Evolutionary conservation across 495 filamentous ascomycete genomes (phyloP), one percentile per base, ranked within the genome.

Genomic region (Parmelia sp.): DNA sequence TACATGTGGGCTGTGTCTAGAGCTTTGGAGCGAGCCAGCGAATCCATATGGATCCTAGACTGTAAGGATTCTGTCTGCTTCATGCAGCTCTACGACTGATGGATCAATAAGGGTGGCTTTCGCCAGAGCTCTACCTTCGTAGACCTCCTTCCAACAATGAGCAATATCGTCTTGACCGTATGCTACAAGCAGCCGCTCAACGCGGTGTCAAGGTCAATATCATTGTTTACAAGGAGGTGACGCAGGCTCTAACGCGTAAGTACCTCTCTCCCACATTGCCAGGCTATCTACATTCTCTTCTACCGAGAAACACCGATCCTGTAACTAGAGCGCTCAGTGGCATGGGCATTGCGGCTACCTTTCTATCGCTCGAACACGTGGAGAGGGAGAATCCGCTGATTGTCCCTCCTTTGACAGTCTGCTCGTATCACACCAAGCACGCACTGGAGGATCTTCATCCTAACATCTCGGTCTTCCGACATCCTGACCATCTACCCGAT

Each of bases 181-280:
- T 97, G 90, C 84, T 97, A 44, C 81, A 88, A 69, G 88, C 87
- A 53, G 93, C 93, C 5, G 93, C 93, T 36, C 82, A 91, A 74
- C 86, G 93, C 58, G 93, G 92, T 29, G 93, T 97, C 31, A 83
- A 86, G 57, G 79, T 97, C 65, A 90, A 94, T 67, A 82, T 97
- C 57, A 93, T 96, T 60, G 91, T 97, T 21, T 97, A 97, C 78
- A 97, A 97, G 77, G 93, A 97, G 76, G 92, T 91, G 19, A 85
- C 88, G 2, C 87, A 91, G 70, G 90, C 91, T 19, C 76, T 97
- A 63, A 93, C 91, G 25, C 81, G 91, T 94, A 84, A 81, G 90
- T 84, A 71, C 40, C 58, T 79, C 25, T 74, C 74, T 66, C 76
- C 76, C 60, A 71, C 68, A 27, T 39, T 78, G 55, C 76, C 76